Evolutionary conservation across 441 rosid genomes (phyloP), one percentile per base, ranked within the genome.

Genomic region (Gossypium trilobum): DNA sequence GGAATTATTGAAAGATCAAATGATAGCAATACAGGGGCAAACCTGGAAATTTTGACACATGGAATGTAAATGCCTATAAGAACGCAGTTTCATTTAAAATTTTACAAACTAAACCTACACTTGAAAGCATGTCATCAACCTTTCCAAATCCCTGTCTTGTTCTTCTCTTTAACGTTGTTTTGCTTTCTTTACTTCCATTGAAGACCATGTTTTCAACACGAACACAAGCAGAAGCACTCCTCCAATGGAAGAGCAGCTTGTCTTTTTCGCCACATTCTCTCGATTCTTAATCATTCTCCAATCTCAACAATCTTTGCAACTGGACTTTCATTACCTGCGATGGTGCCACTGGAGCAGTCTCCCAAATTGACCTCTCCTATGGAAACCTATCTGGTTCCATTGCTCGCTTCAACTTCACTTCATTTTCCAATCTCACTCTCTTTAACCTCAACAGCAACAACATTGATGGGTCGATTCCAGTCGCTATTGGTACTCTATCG

Each of bases 221-320:
- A 73, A 54, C 78, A 10, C 89, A 86, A 79, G 89, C 86, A 3
- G 75, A 79, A 73, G 88, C 85, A 75, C 87, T 86, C 23, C 8
- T 85, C 76, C 74, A 46, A 66, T 88, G 86, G 86, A 86, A 80
- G 75, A 67, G 48, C 81, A 77, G 58, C 71, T 69, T 86, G 0
- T 9, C 16, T 23, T 72, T 65, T 13, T 17, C 72, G 4, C 79
- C 78, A 6, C 9, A 76, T 75, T 51, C 74, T 44, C 81, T 82
- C 8, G 42, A 50, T 70, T 83, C 92, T 5, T 86, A 90, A 90
- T 80, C 91, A 19, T 72, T 66, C 19, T 1, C 81, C 77, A 83
- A 82, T 78, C 11, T 79, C 77, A 33, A 23, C 72, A 78, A 50
- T 25, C 83, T 80, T 70, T 85, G 92, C 83, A 82, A 78, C 81